Evolutionary conservation across 352 stramenopile genomes (phyloP).

Genomic region (Globisporangium acanthophoron): DNA sequence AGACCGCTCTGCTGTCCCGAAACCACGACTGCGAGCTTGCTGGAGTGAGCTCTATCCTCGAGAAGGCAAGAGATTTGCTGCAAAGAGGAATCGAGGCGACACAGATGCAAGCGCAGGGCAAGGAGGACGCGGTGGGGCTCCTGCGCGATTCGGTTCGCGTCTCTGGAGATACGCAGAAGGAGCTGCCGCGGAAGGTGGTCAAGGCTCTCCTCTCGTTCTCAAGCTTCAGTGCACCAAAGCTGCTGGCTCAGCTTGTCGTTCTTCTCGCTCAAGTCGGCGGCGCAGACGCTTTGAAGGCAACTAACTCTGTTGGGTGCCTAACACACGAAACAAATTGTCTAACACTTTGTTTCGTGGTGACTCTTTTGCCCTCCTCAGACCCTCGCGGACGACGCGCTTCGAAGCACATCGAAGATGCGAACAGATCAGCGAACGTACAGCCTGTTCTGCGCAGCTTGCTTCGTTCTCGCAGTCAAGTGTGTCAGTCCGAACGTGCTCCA

Average conservation of each 20-base stretch:
- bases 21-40: constrained; percentile 25
- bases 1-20: constrained; percentile 28
- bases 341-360: not conserved
- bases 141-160: constrained; percentile 22
- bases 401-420: constrained; percentile 11
- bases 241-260: constrained; percentile 29
- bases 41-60: constrained; percentile 25
- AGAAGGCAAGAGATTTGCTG: constrained; percentile 16
- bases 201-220: constrained; percentile 27
- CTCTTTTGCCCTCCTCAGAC: constrained; percentile 9
- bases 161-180: not conserved
- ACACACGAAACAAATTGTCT: not conserved
- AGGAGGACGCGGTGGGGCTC: constrained; percentile 12
- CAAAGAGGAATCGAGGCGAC: not conserved
- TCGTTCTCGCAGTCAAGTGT: constrained; percentile 24
- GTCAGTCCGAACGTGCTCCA: not conserved
- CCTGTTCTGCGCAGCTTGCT: constrained; percentile 40
- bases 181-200: constrained; percentile 15
- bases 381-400: constrained; percentile 20
- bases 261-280: constrained; percentile 30
- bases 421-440: constrained; percentile 20
- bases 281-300: constrained; percentile 34
- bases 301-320: no score
- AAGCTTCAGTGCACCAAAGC: constrained; percentile 17
- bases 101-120: not conserved